These are phyloP conservation scores for Podaxis sp. DNA, from an alignment of 768 basidiomycete species.

Conservation along the genomic window DNA sequence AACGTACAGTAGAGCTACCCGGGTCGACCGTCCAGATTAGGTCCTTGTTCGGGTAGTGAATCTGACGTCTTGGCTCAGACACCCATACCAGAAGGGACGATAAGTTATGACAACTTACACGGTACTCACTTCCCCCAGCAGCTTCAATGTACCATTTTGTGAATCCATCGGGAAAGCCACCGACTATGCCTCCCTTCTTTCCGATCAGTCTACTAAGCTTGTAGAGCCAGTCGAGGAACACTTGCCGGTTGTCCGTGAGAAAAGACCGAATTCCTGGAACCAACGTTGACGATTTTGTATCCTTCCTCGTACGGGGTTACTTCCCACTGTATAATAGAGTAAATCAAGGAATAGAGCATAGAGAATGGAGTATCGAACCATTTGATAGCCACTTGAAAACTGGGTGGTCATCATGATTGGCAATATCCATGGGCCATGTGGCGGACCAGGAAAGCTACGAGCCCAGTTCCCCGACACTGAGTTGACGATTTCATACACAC, in stretches of 20 bases:
- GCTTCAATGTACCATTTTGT: slow-evolving; percentile 12
- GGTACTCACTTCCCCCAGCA: slow-evolving; percentile 1
- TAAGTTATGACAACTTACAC: not conserved
- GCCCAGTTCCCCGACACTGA: not conserved
- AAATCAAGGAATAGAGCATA: not conserved
- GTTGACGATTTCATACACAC: slow-evolving; percentile 3
- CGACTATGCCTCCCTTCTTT: not conserved
- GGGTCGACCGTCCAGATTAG: slow-evolving; percentile 1
- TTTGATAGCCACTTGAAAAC: not conserved
- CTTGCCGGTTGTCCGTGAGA: not conserved
- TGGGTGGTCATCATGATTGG: not conserved
- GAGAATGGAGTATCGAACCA: not conserved
- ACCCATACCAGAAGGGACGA: not conserved
- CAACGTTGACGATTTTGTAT: slow-evolving; percentile 7
- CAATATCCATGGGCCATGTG: slow-evolving; percentile 5
- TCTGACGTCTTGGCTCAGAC: not conserved
- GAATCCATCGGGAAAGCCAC: slow-evolving; percentile 9
- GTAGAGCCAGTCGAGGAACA: not conserved
- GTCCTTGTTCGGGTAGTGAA: slow-evolving; percentile 10
- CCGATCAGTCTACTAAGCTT: not conserved
- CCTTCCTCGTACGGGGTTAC: slow-evolving; percentile 1
- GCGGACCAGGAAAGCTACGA: slow-evolving; percentile 2
- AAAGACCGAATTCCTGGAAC: not conserved
- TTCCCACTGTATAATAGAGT: not conserved
- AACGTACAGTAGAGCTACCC: not conserved